A percentile compares a stretch with the other conserved stretches of the same genome.
Evolutionary conservation across 2,329 filamentous ascomycete species (phyloP).

Genomic region (Rosellinia necatrix): DNA sequence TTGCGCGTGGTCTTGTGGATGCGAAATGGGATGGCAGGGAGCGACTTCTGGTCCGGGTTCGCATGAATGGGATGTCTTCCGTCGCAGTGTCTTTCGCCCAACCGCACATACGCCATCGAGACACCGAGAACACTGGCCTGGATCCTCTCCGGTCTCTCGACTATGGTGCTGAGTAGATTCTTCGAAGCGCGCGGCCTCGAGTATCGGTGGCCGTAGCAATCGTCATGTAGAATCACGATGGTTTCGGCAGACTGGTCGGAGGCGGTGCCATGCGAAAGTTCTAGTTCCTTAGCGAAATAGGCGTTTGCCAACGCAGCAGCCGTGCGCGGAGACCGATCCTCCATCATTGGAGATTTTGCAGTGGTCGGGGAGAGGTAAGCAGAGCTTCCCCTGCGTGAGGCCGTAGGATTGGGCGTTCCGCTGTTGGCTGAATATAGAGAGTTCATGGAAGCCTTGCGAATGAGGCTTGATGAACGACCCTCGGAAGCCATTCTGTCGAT

Average conservation of each 20-base stretch:
- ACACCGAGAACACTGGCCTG: slow-evolving; percentile 83
- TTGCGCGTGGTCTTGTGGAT: slow-evolving; percentile 80
- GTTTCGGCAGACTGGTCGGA: slow-evolving; percentile 60
- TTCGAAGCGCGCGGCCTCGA: slow-evolving; percentile 80
- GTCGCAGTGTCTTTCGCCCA: slow-evolving; percentile 78
- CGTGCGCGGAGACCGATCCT: slow-evolving; percentile 50
- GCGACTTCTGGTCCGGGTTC: slow-evolving; percentile 55
- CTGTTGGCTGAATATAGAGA: slow-evolving; percentile 58
- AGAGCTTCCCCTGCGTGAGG: slow-evolving; percentile 55
- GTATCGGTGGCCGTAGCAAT: slow-evolving; percentile 92
- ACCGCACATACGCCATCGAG: slow-evolving; percentile 85
- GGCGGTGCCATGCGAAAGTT: slow-evolving; percentile 58
- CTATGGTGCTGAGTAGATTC: slow-evolving; percentile 74
- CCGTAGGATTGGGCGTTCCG: slow-evolving; percentile 43
- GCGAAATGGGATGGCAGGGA: slow-evolving; percentile 74
- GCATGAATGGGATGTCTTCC: slow-evolving; percentile 72
- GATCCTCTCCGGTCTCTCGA: slow-evolving; percentile 90
- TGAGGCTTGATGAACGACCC: slow-evolving; percentile 53
- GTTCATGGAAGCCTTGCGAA: slow-evolving; percentile 62
- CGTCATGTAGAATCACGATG: slow-evolving; percentile 86
- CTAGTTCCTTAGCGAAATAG: slow-evolving; percentile 72
- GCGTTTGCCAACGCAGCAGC: slow-evolving; percentile 64
- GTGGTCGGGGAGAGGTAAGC: slow-evolving; percentile 50
- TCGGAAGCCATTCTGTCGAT: slow-evolving; percentile 42
- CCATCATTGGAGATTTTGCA: slow-evolving; percentile 45